Conservation (phyloP, 306 rosid genomes). For the Mimosa pudica region DNA sequence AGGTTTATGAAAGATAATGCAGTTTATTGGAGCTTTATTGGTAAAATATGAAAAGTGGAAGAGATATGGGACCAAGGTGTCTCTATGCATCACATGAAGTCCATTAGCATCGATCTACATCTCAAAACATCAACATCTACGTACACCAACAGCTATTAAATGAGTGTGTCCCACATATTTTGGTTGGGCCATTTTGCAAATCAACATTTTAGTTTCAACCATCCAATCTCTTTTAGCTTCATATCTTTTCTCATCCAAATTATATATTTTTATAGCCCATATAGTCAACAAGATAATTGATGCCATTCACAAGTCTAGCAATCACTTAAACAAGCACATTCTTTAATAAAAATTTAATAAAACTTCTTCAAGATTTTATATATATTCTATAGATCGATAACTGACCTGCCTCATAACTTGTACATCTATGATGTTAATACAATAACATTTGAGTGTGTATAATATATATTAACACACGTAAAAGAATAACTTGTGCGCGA, state of each 20-base stretch:
- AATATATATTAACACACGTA: too few relatives aligned
- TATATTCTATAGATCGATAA: background rate
- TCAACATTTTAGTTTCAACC: constrained; percentile 31
- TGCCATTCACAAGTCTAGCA: background rate
- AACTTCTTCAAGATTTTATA: background rate
- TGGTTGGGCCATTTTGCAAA: constrained; percentile 53
- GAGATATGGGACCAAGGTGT: constrained; percentile 41
- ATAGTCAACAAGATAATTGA: background rate
- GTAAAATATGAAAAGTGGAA: constrained; percentile 23
- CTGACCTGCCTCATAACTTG: background rate
- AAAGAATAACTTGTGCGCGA: background rate
- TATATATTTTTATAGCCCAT: background rate
- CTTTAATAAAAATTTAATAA: background rate
- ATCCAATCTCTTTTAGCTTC: constrained; percentile 34
- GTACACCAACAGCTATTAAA: constrained; percentile 46
- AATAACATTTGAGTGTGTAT: too few relatives aligned
- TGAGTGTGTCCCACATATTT: constrained; percentile 39
- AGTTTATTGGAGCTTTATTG: background rate
- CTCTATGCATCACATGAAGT: constrained; percentile 54
- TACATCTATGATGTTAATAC: background rate
- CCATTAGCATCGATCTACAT: constrained; percentile 52
- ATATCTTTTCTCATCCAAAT: constrained; percentile 22
- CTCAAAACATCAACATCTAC: constrained; percentile 48
- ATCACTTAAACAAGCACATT: background rate
- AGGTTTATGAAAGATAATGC: background rate